Conservation (phyloP, 352 stramenopile genomes). For the Phytophthora foliorum region DNA sequence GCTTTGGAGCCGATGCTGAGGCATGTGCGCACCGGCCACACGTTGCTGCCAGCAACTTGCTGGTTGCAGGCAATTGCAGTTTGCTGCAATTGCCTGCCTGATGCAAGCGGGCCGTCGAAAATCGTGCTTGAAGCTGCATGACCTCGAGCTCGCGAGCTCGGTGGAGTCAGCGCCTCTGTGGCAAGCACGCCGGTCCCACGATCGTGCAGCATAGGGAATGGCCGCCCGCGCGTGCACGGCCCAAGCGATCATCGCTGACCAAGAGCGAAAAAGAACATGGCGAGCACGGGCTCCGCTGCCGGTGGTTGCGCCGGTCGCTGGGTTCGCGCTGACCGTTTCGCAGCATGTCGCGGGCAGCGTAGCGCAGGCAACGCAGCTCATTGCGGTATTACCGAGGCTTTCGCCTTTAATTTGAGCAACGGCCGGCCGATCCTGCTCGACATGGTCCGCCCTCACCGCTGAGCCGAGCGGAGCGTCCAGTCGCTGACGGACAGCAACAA, state of each 20-base stretch:
- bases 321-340: conserved; percentile 6
- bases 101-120: background rate
- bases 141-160: conserved; percentile 17
- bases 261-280: conserved; percentile 18
- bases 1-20: conserved; percentile 1
- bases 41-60: no score
- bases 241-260: background rate
- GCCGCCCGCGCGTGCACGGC: conserved; percentile 5
- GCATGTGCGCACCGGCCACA: conserved; percentile 8
- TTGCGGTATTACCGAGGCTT: conserved; percentile 2
- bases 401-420: background rate
- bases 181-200: conserved; percentile 25
- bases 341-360: no score
- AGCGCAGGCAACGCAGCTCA: background rate
- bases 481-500: conserved; percentile 25
- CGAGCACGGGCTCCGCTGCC: background rate
- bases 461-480: conserved; percentile 19
- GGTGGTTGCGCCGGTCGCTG: background rate
- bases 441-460: conserved; percentile 25
- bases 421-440: conserved; percentile 1
- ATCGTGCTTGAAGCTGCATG: conserved; percentile 1
- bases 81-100: conserved; percentile 6
- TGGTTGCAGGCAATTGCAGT: background rate
- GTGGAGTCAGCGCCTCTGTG: conserved; percentile 18
- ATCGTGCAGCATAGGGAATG: conserved; percentile 31